Evolutionary conservation across 2,329 filamentous ascomycete genomes (phyloP).

Genomic region (Aspergillus glaucus): DNA sequence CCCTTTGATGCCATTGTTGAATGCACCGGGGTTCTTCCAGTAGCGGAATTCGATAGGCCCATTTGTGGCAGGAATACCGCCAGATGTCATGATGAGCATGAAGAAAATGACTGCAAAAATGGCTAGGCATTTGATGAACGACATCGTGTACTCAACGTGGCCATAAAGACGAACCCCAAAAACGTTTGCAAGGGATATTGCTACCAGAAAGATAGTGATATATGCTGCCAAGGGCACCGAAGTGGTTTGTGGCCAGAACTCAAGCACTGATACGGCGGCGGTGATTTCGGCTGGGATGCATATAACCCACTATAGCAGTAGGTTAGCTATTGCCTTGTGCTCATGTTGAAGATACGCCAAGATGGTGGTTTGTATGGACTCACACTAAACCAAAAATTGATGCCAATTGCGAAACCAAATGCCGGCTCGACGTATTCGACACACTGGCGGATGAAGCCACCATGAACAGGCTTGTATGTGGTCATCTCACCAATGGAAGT

Average conservation of each 20-base stretch:
- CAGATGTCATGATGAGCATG: conserved; percentile 31
- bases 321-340: not conserved
- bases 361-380: not conserved
- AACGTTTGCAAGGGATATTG: conserved; percentile 21
- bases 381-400: conserved; percentile 30
- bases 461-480: conserved; percentile 26
- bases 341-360: not conserved
- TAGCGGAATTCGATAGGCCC: conserved; percentile 28
- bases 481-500: conserved; percentile 30
- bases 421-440: conserved; percentile 28
- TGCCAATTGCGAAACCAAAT: conserved; percentile 28
- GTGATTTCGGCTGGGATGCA: conserved; percentile 31
- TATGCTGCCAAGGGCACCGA: conserved; percentile 24
- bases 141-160: conserved; percentile 26
- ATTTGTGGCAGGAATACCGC: conserved; percentile 25
- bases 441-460: conserved; percentile 28
- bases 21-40: conserved; percentile 22
- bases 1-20: conserved; percentile 29
- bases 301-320: conserved; percentile 21
- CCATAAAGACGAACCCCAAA: conserved; percentile 25
- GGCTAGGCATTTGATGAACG: conserved; percentile 25
- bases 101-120: conserved; percentile 29
- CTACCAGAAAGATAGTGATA: conserved; percentile 27
- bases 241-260: conserved; percentile 26
- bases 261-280: conserved; percentile 25